Evolutionary conservation across 768 basidiomycete genomes (phyloP), one percentile per base, ranked within the genome.

Genomic region (Terana coerulea): DNA sequence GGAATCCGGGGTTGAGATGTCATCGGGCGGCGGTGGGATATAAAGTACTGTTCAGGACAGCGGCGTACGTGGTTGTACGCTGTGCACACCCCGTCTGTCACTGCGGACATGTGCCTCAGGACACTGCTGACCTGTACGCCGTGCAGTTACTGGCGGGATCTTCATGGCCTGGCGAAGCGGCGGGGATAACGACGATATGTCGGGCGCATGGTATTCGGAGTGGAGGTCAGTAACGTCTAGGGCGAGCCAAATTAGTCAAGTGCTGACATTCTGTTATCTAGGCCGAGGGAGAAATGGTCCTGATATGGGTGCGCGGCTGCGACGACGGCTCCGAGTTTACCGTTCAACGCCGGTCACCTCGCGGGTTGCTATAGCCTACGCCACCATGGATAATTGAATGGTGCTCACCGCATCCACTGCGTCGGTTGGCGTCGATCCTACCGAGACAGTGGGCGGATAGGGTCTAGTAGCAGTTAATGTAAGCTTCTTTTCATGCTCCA

Each of bases 1-100:
- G 44, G 37, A n/a, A n/a, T n/a, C 17, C 34, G 17, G 24, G 29
- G 28, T 7, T 22, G n/a, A 53, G 43, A 55, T 49, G 31, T 25
- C 31, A 56, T 52, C 55, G 52, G 35, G 26, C 7, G 53, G 47
- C 30, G 54, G 61, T 63, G 62, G 47, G 62, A 61, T 54, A 59
- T 61, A 61, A 59, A 59, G 57, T 49, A 57, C 59, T 44, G 40
- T 40, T 54, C 54, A 41, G 49, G 54, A 34, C 31, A 30, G 8
- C 15, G n/a, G 49, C 46, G 29, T 47, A 43, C 26, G 36, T 19
- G 30, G 15, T 43, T 40, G 15, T n/a, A 17, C 42, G 28, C 29
- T 26, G n/a, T 28, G 26, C 5, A 35, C 35, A 19, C 14, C 40
- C 47, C 41, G 34, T 40, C 36, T 52, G 14, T 46, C 51, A 26